Base-by-base conservation (phyloP, 2,329 filamentous ascomycete genomes). In the Tolypocladium sp. region DNA sequence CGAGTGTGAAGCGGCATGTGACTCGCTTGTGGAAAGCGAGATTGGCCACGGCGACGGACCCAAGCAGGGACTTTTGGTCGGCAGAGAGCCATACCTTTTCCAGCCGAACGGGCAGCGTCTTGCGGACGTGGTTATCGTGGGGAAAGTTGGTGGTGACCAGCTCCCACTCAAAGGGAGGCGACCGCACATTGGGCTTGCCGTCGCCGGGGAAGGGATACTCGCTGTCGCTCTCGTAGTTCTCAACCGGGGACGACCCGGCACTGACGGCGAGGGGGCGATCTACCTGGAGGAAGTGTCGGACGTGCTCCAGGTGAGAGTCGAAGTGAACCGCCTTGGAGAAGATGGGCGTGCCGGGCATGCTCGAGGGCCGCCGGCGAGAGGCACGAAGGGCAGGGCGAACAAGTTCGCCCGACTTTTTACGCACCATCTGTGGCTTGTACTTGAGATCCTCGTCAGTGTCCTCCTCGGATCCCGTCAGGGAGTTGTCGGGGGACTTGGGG, bases 251-350 rank as follows among this genome's bases (percentile, higher is more conserved):
- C 0, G 93, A 93, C 20, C 91, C 89, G 57, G 92, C 92, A 72
- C 93, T 97, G 71, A 99, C 94, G 56, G 94, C 94, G n/a, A 96
- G 86, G 2, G 94, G 94, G 59, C 91, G 86, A 70, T 99, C 94
- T 8, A 97, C 88, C 70, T 97, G 91, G 27, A 97, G 79, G 73
- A 99, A 99, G 71, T 97, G 94, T 38, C 94, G 86, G 44, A 97
- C 93, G 67, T 97, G 93, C 75, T 97, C 94, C 44, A 97, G 85
- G 69, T 96, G 91, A 33, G 93, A 91, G 74, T 97, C 94, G 71
- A 99, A 99, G 74, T 99, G 94, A n/a, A 99, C 94, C 15, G 90
- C 92, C 74, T 99, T 99, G 65, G 89, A 89, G 71, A 93, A 97
- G 10, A 93, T 94, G 0, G 94, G 94, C 0, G 94, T 99, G 58